Conservation (phyloP, 2,329 filamentous ascomycete genomes). For the Fusarium sublunatum region DNA sequence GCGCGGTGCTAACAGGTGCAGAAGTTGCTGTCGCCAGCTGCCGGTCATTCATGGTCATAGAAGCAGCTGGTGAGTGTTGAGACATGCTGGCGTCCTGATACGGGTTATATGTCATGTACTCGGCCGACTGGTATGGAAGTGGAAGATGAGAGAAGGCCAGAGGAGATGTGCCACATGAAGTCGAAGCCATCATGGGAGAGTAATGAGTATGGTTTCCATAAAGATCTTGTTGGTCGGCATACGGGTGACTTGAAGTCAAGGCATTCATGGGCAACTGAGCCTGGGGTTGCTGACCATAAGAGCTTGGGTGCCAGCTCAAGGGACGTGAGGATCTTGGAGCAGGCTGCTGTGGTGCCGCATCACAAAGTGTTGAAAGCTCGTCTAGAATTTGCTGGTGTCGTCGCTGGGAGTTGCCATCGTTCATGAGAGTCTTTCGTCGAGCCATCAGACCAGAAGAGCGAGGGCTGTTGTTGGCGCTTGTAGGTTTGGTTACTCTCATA, state of each 20-base stretch:
- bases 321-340: slow-evolving; percentile 63
- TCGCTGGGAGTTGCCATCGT: slow-evolving; percentile 59
- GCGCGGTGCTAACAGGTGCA: slow-evolving; percentile 30
- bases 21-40: slow-evolving; percentile 48
- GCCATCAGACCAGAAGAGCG: slow-evolving; percentile 61
- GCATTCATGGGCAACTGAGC: slow-evolving; percentile 54
- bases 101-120: slow-evolving; percentile 55
- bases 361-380: slow-evolving; percentile 50
- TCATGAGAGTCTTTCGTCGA: slow-evolving; percentile 68
- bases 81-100: slow-evolving; percentile 53
- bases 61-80: slow-evolving; percentile 47
- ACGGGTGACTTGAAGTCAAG: slow-evolving; percentile 52
- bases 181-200: slow-evolving; percentile 64
- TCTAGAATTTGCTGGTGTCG: slow-evolving; percentile 62
- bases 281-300: slow-evolving; percentile 58
- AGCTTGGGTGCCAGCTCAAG: slow-evolving; percentile 80
- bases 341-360: slow-evolving; percentile 37
- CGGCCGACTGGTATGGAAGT: slow-evolving; percentile 57
- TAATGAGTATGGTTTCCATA: slow-evolving; percentile 57
- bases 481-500: slow-evolving; percentile 73
- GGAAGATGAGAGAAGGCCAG: slow-evolving; percentile 66
- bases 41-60: slow-evolving; percentile 39
- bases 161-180: slow-evolving; percentile 70
- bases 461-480: slow-evolving; percentile 76
- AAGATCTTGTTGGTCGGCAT: slow-evolving; percentile 56